A percentile compares a stretch with the other conserved stretches of the same genome.
Evolutionary conservation across 495 filamentous ascomycete genomes (phyloP).

Genomic region (Daldinia caldariorum): DNA sequence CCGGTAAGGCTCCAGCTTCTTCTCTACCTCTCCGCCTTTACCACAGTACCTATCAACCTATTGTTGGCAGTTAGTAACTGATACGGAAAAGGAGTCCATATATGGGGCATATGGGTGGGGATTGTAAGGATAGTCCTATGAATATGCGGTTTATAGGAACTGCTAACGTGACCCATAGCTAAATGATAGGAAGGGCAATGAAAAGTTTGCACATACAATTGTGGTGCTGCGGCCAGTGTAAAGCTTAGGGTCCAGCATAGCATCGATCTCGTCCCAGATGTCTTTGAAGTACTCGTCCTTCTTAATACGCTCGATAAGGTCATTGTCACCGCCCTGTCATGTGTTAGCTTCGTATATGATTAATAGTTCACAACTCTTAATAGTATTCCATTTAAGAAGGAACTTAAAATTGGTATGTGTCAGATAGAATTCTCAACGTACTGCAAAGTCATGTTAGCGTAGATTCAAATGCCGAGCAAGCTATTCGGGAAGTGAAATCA

Average conservation of each 20-base stretch:
- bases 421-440: not conserved
- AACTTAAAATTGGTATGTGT: not conserved
- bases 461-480: not conserved
- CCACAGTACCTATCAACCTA: conserved; percentile 59
- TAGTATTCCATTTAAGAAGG: not conserved
- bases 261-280: conserved; percentile 79
- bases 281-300: conserved; percentile 80
- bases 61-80: conserved; percentile 4
- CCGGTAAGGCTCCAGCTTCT: conserved; percentile 45
- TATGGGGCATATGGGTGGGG: not conserved
- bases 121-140: not conserved
- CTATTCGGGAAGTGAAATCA: not conserved
- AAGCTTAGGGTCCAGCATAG: conserved; percentile 72
- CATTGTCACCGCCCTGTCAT: conserved; percentile 64
- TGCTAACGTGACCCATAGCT: not conserved
- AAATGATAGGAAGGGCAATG: not conserved
- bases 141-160: not conserved
- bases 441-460: conserved; percentile 1
- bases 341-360: conserved; percentile 2
- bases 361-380: not conserved
- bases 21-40: conserved; percentile 43
- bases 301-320: conserved; percentile 84
- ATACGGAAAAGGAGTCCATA: not conserved
- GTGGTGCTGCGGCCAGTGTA: conserved; percentile 72
- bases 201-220: conserved; percentile 1